Evolutionary conservation across 2,329 filamentous ascomycete species (phyloP), one percentile per base, ranked within the genome.

Genomic region (Capronia coronata): DNA sequence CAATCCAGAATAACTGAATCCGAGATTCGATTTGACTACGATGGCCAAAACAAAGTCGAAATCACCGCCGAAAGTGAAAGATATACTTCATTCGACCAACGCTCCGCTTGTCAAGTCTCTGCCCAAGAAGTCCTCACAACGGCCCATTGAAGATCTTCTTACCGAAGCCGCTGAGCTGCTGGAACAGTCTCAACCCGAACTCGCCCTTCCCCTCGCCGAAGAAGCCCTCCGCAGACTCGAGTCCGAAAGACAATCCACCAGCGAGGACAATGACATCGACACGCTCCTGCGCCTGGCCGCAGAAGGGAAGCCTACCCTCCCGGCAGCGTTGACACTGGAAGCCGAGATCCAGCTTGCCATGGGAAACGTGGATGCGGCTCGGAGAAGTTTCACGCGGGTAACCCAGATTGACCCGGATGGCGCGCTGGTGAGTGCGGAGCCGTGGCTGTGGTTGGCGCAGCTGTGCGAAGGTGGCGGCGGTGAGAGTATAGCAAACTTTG

Each of bases 321-420:
- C 58, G 2, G 34, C 82, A 9, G 84, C 86, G 1, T 71, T 90
- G 43, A 87, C 84, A 59, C 71, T 94, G 27, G 76, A 93, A 18
- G 90, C 86, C 47, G 86, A 94, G 62, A 87, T 94, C 62, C 77
- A 82, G 61, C 77, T 95, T 49, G 88, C 95, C 64, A 70, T 87
- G 2, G 90, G 93, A 55, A 87, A 96, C 38, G 75, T 86, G 46
- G 84, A 91, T 46, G 71, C 78, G 13, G 91, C 91, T 35, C 77
- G 84, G 51, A 69, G 74, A 40, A 83, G 80, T 62, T 94, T 96
- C 62, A 67, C 82, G 52, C 75, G 78, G 39, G 88, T 93, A 0
- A 84, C 85, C 30, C 72, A 76, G 46, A 76, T 93, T 29, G 93
- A 98, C 65, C 76, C 82, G 19, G 80, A 90, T 49, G 93, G 91